These are phyloP conservation scores for Exserohilum rostratum DNA, from an alignment of 2,329 filamentous ascomycete species.

Conservation along the genomic window DNA sequence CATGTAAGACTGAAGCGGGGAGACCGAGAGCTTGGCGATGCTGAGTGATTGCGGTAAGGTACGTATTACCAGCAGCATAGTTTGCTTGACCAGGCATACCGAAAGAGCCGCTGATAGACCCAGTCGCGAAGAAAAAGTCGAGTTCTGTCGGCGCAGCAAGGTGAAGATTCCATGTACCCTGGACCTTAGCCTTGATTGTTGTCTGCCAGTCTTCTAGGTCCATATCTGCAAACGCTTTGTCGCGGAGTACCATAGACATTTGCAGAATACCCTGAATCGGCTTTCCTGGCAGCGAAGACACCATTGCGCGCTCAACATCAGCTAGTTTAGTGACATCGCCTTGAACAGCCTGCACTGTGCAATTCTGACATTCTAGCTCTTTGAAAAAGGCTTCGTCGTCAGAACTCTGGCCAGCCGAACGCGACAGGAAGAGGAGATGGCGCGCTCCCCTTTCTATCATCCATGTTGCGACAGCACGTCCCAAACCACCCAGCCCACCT, in stretches of 20 bases:
- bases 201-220: slow-evolving; percentile 13
- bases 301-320: neutral
- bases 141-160: slow-evolving; percentile 8
- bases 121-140: slow-evolving; percentile 40
- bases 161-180: slow-evolving; percentile 37
- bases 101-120: slow-evolving; percentile 28
- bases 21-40: slow-evolving; percentile 22
- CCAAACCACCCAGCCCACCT: slow-evolving; percentile 33
- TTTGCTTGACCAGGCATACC: slow-evolving; percentile 51
- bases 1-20: slow-evolving; percentile 54
- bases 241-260: slow-evolving; percentile 21
- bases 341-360: neutral
- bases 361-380: neutral
- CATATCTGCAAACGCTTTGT: slow-evolving; percentile 10
- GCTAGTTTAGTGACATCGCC: neutral
- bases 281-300: neutral
- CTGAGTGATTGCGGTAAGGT: slow-evolving; percentile 30
- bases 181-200: slow-evolving; percentile 17
- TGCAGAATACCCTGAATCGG: slow-evolving; percentile 12
- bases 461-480: slow-evolving; percentile 17
- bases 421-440: slow-evolving; percentile 22
- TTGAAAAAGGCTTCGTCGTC: no score
- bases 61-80: slow-evolving; percentile 55
- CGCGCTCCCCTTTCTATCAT: slow-evolving; percentile 26
- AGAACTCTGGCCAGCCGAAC: neutral